Conservation (phyloP, 1,284 basidiomycete species). For the Rhodotorula sp. region DNA sequence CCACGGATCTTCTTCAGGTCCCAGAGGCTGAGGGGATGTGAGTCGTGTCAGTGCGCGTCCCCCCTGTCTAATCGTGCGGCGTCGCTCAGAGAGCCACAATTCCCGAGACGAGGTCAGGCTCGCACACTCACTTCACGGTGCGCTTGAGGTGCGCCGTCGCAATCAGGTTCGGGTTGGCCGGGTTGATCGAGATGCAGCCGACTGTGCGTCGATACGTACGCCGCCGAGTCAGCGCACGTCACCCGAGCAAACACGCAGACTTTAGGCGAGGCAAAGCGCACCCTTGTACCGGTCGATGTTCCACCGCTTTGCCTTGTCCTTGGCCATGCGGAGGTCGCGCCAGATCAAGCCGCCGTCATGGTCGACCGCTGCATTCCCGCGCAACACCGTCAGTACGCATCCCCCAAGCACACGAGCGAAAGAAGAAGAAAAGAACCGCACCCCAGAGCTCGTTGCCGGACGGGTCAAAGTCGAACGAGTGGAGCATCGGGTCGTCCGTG, state of each 20-base stretch:
- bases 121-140: slow-evolving; percentile 12
- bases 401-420: rapidly evolving
- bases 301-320: slow-evolving; percentile 41
- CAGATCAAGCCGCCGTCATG: slow-evolving; percentile 54
- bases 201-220: slow-evolving; percentile 10
- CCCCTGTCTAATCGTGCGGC: too few species aligned
- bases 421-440: slow-evolving; percentile 3
- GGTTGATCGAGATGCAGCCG: slow-evolving; percentile 44
- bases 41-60: too few species aligned
- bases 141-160: slow-evolving; percentile 45
- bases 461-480: slow-evolving; percentile 55
- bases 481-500: slow-evolving; percentile 46
- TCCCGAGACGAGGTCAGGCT: too few species aligned
- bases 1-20: slow-evolving; percentile 36
- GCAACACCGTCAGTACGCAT: background rate
- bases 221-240: background rate
- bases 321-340: slow-evolving; percentile 51
- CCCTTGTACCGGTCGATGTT: slow-evolving; percentile 34
- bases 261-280: background rate
- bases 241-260: background rate
- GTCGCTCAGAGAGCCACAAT: too few species aligned
- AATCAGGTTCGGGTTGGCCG: slow-evolving; percentile 35
- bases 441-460: slow-evolving; percentile 50
- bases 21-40: slow-evolving; percentile 36
- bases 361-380: slow-evolving; percentile 45